Evolutionary conservation across 2,329 filamentous ascomycete genomes (phyloP), one percentile per base, ranked within the genome.

Genomic region (Ophiostoma himal-ulmi): DNA sequence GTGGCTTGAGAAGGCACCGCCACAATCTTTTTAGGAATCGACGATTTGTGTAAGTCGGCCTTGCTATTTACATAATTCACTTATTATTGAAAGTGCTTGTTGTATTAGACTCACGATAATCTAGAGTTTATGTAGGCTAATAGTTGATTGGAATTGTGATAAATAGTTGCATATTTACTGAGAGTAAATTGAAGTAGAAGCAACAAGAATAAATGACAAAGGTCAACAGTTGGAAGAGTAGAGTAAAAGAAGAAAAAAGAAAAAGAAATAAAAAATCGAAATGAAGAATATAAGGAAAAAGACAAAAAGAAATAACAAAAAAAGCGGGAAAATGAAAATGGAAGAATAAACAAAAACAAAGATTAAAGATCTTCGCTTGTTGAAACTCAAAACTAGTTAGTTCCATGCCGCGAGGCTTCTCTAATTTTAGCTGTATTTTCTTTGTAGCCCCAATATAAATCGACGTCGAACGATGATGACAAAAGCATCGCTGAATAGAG

Each of bases 1-100:
- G 52, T 69, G 68, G 52, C 36, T 65, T 65, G 62, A 37, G 7
- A 2, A 7, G n/a, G 67, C 67, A 57, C 48, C 44, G 67, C 67
- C 67, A 68, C 67, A 68, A 60, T 26, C 3, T 17, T 7, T 7
- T 34, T 1, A 20, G 57, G 57, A 20, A 3, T 14, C 5, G 3
- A 57, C 52, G 20, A 6, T 10, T 3, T 57, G 52, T 57, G 52
- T 57, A 57, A 57, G 52, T 57, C n/a, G 10, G n/a, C 44, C 44
- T 48, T 39, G 3, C 30, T 30, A 39, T 39, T 13, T 11, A 17
- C 44, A 48, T 20, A 48, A 7, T n/a, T n/a, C 17, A n/a, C 17
- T 48, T 48, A 20, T 1, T 20, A 7, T 48, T 48, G 3, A 7
- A 7, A 48, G 17, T 48, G 6, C 17, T 48, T 7, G 6, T 20